phyloP scores from a whole-genome alignment of 1,139 yeast species.

The Suhomyces taliae region DNA sequence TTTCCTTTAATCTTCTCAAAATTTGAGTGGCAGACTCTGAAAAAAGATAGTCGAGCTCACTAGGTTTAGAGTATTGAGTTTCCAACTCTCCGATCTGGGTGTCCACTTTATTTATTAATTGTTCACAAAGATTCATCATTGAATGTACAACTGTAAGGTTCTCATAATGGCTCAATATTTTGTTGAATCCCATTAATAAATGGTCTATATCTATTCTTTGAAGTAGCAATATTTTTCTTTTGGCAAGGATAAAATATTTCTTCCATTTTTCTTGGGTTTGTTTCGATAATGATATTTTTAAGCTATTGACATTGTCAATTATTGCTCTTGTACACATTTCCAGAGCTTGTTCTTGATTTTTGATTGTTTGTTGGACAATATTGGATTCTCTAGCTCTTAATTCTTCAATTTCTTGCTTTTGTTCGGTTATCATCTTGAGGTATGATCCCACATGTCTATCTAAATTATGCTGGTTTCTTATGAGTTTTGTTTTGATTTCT shows the following conservation, averaged over 20 bases:
- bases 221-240: slow-evolving; percentile 52
- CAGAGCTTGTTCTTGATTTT: slow-evolving; percentile 28
- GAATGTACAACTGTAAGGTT: slow-evolving; percentile 1
- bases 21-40: slow-evolving; percentile 44
- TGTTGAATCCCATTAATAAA: slow-evolving; percentile 5
- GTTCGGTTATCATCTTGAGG: slow-evolving; percentile 81
- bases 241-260: slow-evolving; percentile 54
- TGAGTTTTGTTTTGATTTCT: slow-evolving; percentile 79
- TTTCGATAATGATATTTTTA: slow-evolving; percentile 39
- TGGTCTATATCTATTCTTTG: slow-evolving; percentile 35
- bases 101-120: slow-evolving; percentile 25
- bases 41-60: slow-evolving; percentile 53
- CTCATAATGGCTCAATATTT: slow-evolving; percentile 1
- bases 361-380: slow-evolving; percentile 37
- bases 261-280: slow-evolving; percentile 47
- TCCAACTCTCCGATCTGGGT: slow-evolving; percentile 54
- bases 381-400: slow-evolving; percentile 55
- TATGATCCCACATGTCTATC: slow-evolving; percentile 89
- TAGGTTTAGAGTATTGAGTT: slow-evolving; percentile 44
- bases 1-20: slow-evolving; percentile 45
- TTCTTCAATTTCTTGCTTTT: slow-evolving; percentile 73
- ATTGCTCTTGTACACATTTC: slow-evolving; percentile 39
- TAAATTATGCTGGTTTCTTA: slow-evolving; percentile 72
- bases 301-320: slow-evolving; percentile 39
- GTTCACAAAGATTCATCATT: slow-evolving; percentile 25